A percentile compares a stretch with the other conserved stretches of the same genome.
Evolutionary conservation across 805 yeast genomes (phyloP).

Genomic region (Priceomyces fermenticarens): DNA sequence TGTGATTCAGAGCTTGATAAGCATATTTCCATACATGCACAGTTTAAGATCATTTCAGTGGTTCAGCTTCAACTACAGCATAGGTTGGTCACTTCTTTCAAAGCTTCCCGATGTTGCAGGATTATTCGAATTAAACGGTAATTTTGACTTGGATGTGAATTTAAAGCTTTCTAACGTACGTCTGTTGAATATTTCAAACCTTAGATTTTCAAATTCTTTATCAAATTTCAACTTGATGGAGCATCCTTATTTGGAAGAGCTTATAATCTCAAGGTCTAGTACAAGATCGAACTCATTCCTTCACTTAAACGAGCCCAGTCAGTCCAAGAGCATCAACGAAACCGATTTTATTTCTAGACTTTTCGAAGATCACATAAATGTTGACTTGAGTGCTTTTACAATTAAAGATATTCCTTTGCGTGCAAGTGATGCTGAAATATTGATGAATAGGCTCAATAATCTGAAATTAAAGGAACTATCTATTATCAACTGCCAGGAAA

Average conservation of each 20-base stretch:
- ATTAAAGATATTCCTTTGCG: conserved; percentile 9
- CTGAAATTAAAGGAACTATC: conserved; percentile 5
- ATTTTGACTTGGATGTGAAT: conserved; percentile 10
- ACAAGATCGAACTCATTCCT: conserved; percentile 6
- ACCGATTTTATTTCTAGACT: conserved; percentile 3
- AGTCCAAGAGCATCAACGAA: conserved; percentile 3
- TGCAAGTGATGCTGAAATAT: conserved; percentile 6
- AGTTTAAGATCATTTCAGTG: conserved; percentile 16
- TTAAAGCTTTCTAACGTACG: conserved; percentile 8
- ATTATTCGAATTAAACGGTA: conserved; percentile 12
- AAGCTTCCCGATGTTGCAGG: conserved; percentile 11
- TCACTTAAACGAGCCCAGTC: conserved; percentile 6
- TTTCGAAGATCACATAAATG: neutral
- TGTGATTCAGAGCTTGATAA: conserved; percentile 12
- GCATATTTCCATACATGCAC: conserved; percentile 13
- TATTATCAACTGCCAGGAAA: conserved; percentile 12
- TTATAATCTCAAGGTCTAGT: conserved; percentile 2
- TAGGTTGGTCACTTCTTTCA: conserved; percentile 11
- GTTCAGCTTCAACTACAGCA: conserved; percentile 14
- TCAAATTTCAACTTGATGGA: conserved; percentile 2
- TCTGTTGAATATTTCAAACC: conserved; percentile 13
- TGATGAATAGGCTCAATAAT: conserved; percentile 6
- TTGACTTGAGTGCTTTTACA: conserved; percentile 4
- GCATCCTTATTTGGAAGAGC: conserved; percentile 4
- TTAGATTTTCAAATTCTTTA: conserved; percentile 3